Conservation (phyloP, 2,329 filamentous ascomycete species). For the Laburnicola sp. region DNA sequence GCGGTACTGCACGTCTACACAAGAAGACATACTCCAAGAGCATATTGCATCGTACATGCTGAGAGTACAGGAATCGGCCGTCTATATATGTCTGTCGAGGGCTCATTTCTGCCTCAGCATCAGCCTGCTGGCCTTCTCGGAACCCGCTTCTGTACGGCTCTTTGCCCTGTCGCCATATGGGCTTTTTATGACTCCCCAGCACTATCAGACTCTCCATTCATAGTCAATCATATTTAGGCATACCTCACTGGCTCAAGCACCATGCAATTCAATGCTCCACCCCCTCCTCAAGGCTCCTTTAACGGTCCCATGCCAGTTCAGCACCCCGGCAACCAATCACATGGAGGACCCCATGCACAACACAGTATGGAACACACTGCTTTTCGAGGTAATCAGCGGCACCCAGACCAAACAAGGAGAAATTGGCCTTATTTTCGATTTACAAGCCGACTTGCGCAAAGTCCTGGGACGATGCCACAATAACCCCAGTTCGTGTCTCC, state of each 20-base stretch:
- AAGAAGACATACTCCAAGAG: not conserved
- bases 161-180: not conserved
- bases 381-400: not conserved
- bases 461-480: constrained; percentile 32
- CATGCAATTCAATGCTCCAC: not conserved
- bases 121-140: not conserved
- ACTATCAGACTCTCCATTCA: not conserved
- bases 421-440: constrained; percentile 31
- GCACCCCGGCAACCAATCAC: not conserved
- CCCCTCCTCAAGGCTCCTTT: not conserved
- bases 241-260: not conserved
- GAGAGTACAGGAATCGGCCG: not conserved
- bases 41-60: not conserved
- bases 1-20: not conserved
- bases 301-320: not conserved
- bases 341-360: not conserved
- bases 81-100: constrained; percentile 10
- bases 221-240: not conserved
- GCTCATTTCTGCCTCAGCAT: not conserved
- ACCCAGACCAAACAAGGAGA: constrained; percentile 17
- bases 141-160: not conserved
- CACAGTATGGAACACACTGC: not conserved
- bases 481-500: constrained; percentile 27
- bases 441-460: constrained; percentile 25
- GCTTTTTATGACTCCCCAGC: not conserved